Conservation (phyloP, 2,329 filamentous ascomycete species). For the Paracamarosporium sp. region DNA sequence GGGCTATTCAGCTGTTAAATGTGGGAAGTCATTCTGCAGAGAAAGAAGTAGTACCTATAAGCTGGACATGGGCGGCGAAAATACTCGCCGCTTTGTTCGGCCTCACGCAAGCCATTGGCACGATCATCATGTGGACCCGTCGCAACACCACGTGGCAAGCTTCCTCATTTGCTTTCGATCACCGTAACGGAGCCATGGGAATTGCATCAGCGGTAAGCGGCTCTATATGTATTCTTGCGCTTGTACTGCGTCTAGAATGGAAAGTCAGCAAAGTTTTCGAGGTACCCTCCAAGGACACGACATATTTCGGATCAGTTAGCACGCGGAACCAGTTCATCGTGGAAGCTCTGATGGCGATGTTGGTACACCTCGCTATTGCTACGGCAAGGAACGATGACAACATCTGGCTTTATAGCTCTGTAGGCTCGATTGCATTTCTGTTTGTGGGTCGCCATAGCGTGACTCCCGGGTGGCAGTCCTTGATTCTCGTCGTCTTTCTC, state of each 20-base stretch:
- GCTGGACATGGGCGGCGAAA: slow-evolving; percentile 17
- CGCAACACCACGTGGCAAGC: neutral
- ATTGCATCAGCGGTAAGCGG: slow-evolving; percentile 16
- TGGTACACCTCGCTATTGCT: slow-evolving; percentile 17
- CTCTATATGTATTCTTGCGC: slow-evolving; percentile 9
- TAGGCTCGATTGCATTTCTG: slow-evolving; percentile 13
- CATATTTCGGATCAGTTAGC: neutral
- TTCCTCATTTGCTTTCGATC: slow-evolving; percentile 10
- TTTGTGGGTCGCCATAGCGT: neutral
- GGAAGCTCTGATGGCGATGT: slow-evolving; percentile 15
- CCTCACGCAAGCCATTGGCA: slow-evolving; percentile 20
- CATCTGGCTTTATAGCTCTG: slow-evolving; percentile 17
- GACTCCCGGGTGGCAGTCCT: slow-evolving; percentile 9
- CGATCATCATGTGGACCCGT: slow-evolving; percentile 20
- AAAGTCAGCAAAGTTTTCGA: slow-evolving; percentile 18
- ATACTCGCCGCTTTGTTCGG: slow-evolving; percentile 12
- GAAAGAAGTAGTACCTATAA: slow-evolving; percentile 4
- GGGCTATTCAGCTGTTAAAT: slow-evolving; percentile 8
- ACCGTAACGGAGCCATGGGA: slow-evolving; percentile 21
- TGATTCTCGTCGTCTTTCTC: slow-evolving; percentile 15
- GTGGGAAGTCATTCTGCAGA: slow-evolving; percentile 18
- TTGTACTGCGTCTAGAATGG: slow-evolving; percentile 16
- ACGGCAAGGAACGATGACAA: slow-evolving; percentile 7
- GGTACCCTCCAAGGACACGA: neutral
- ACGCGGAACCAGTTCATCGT: slow-evolving; percentile 4